A percentile compares a stretch with the other conserved stretches of the same genome.
These are phyloP conservation scores for Favolaschia claudopus DNA, from an alignment of 768 basidiomycete species.

Conservation along the genomic window DNA sequence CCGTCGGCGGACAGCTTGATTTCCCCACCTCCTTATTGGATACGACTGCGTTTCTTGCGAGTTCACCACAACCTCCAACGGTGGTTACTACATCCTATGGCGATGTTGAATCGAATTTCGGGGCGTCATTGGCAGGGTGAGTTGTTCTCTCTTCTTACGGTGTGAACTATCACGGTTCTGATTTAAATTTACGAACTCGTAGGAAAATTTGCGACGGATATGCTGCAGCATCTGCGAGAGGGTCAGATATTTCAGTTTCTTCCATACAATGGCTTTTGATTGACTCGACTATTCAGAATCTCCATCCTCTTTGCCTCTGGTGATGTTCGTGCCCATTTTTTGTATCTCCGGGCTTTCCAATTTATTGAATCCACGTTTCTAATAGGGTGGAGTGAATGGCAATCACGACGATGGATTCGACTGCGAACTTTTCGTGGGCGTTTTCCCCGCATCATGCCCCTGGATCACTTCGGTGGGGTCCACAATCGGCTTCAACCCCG, in stretches of 20 bases:
- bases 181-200: slow-evolving; percentile 38
- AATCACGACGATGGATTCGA: slow-evolving; percentile 23
- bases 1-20: not conserved
- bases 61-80: not conserved
- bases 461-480: slow-evolving; percentile 15
- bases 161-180: not conserved
- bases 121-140: slow-evolving; percentile 4
- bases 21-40: slow-evolving; percentile 6
- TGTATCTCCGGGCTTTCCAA: not conserved
- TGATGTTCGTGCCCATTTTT: not conserved
- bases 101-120: not conserved
- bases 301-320: slow-evolving; percentile 33
- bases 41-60: not conserved
- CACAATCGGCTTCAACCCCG: slow-evolving; percentile 7
- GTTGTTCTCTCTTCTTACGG: not conserved
- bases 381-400: slow-evolving; percentile 6
- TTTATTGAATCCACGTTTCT: not conserved
- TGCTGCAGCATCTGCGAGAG: no score
- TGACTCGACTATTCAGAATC: slow-evolving; percentile 18
- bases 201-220: slow-evolving; percentile 14
- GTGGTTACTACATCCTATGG: slow-evolving; percentile 13
- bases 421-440: slow-evolving; percentile 37
- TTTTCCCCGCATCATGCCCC: slow-evolving; percentile 17
- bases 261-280: slow-evolving; percentile 3
- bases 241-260: no score